Conservation (phyloP, 192 early-diverging fungal genomes). For the Phycomyces blakesleeanus region DNA sequence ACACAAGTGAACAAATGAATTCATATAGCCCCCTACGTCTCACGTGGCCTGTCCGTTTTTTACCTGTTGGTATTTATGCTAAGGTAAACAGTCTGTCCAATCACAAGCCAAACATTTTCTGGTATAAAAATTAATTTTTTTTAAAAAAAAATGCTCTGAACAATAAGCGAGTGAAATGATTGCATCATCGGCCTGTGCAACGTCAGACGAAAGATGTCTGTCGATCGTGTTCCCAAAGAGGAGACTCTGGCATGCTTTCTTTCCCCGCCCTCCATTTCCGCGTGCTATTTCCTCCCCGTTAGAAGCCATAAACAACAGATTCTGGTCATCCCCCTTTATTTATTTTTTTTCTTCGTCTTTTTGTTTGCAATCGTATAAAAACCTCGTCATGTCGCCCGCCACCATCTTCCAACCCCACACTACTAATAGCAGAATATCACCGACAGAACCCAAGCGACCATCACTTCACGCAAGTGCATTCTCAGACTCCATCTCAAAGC, state of each 20-base stretch:
- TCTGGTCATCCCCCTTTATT: neutral
- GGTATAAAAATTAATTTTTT: neutral
- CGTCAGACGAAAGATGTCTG: neutral
- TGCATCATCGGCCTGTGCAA: neutral
- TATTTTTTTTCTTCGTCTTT: constrained; percentile 1
- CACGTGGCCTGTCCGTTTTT: no score
- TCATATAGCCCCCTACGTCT: no score
- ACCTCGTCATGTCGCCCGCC: neutral
- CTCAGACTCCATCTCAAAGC: neutral
- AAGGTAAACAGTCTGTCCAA: no score
- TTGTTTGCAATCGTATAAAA: neutral
- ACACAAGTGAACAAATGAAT: no score
- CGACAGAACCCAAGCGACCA: neutral
- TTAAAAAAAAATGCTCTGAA: neutral
- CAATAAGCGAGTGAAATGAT: no score
- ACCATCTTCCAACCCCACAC: neutral
- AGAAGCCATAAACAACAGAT: neutral
- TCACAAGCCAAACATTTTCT: neutral
- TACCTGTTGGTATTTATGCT: no score
- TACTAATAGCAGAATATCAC: neutral
- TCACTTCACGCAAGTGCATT: neutral
- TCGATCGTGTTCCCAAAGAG: neutral
- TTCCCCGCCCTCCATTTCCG: constrained; percentile 2
- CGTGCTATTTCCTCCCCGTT: neutral
- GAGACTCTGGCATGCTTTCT: constrained; percentile 1